Evolutionary conservation across 768 basidiomycete genomes (phyloP), one percentile per base, ranked within the genome.

Genomic region (Hemileccinum impolitum): DNA sequence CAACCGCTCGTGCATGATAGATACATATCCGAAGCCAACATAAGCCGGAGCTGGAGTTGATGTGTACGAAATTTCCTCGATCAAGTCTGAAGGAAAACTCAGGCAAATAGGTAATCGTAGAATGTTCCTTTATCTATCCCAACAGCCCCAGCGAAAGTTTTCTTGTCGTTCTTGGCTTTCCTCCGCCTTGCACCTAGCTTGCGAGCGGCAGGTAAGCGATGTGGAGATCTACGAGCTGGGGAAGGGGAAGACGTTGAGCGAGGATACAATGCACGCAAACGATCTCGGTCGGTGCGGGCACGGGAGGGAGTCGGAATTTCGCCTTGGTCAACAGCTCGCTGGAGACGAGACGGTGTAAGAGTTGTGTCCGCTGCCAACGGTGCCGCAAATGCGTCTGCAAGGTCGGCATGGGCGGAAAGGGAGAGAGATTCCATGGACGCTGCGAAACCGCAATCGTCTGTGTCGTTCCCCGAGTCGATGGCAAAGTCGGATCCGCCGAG

Each of bases 181-280:
- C 55, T 51, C 18, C 61, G 49, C 34, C 55, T 50, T 8, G 52
- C 43, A 25, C 42, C 41, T 25, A 40, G 1, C 18, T 44, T 60
- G 43, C 63, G 58, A 15, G 57, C 7, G 13, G 43, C 15, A 19
- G 43, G 49, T 17, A 55, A 55, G 35, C 68, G 64, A 41, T 60
- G 61, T 3, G 66, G 58, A 17, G 66, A 55, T 45, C 68, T 56
- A 42, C 81, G 65, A 7, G 67, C 73, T 25, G 81, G 81, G 0
- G 81, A 83, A 23, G 78, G 81, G 0, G 80, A 81, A 5, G 80
- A 80, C 4, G 76, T 56, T 1, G 77, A 74, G 21, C 76, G 62
- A 50, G 64, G 61, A 38, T 63, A 59, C 51, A 69, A 51, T 26
- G 66, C 45, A 51, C 67, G 57, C 48, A 69, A 62, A 21, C 64